Conservation (phyloP, 257 asterid genomes). For the Ajuga chamaepitys region DNA sequence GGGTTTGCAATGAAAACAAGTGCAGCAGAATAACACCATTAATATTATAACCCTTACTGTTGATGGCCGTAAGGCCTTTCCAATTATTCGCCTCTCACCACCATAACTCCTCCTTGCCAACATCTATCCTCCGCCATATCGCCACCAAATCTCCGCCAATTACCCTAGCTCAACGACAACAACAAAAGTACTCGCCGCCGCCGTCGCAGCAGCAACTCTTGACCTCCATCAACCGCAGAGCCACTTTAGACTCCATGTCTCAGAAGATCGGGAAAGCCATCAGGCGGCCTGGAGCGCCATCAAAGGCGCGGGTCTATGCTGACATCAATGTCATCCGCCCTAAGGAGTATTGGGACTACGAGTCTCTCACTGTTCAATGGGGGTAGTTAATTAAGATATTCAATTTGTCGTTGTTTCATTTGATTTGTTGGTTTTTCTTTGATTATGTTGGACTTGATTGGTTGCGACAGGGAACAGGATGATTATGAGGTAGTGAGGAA, state of each 20-base stretch:
- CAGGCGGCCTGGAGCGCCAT: slow-evolving; percentile 78
- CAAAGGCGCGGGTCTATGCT: slow-evolving; percentile 75
- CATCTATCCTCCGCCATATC: slow-evolving; percentile 29
- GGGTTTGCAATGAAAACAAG: slow-evolving; percentile 14
- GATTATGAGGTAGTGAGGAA: slow-evolving; percentile 93
- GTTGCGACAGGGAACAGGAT: slow-evolving; percentile 75
- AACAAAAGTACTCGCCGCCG: neutral
- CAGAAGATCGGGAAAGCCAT: slow-evolving; percentile 89
- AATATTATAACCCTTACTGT: slow-evolving; percentile 36
- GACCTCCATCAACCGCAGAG: slow-evolving; percentile 24
- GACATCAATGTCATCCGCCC: slow-evolving; percentile 86
- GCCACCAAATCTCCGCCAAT: slow-evolving; percentile 25
- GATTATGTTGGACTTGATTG: slow-evolving; percentile 17
- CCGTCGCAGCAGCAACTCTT: slow-evolving; percentile 18
- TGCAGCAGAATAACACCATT: slow-evolving; percentile 9
- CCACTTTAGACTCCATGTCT: slow-evolving; percentile 55
- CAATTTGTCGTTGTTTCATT: neutral
- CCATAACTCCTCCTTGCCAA: slow-evolving; percentile 23
- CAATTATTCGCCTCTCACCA: slow-evolving; percentile 46
- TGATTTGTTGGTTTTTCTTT: neutral
- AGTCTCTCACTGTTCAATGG: slow-evolving; percentile 88
- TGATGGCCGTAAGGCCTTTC: slow-evolving; percentile 82
- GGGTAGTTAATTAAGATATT: slow-evolving; percentile 47
- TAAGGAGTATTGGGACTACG: slow-evolving; percentile 92
- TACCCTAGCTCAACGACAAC: slow-evolving; percentile 14